A percentile compares a stretch with the other conserved stretches of the same genome.
phyloP scores from a whole-genome alignment of 106 monocot genomes.

The Allium fistulosum region DNA sequence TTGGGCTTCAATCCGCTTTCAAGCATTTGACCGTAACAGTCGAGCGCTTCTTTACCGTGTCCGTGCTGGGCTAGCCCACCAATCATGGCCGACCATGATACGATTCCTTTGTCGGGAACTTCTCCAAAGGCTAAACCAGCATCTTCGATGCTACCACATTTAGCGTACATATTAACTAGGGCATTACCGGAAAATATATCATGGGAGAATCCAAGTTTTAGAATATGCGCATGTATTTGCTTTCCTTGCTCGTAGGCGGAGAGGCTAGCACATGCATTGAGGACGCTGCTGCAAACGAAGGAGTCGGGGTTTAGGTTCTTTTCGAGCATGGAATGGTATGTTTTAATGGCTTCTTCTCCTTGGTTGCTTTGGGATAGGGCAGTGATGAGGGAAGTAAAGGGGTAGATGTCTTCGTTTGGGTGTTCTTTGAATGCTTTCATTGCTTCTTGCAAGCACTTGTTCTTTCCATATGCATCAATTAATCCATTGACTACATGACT shows the following conservation, averaged over 20 bases:
- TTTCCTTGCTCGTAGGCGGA: slow-evolving; percentile 86
- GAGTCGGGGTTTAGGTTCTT: slow-evolving; percentile 53
- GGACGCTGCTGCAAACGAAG: slow-evolving; percentile 68
- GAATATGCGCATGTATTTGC: slow-evolving; percentile 54
- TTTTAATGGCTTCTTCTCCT: slow-evolving; percentile 75
- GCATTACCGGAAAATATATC: slow-evolving; percentile 76
- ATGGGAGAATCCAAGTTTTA: slow-evolving; percentile 45
- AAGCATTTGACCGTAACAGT: slow-evolving; percentile 60
- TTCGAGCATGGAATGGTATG: slow-evolving; percentile 45
- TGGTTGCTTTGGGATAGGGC: slow-evolving; percentile 50
- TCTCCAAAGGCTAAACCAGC: slow-evolving; percentile 48
- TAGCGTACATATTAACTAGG: slow-evolving; percentile 90
- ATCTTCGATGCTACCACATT: slow-evolving; percentile 81
- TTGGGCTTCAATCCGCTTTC: slow-evolving; percentile 58
- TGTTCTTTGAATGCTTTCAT: slow-evolving; percentile 42
- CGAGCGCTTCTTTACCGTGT: slow-evolving; percentile 63
- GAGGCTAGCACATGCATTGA: slow-evolving; percentile 78
- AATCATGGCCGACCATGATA: slow-evolving; percentile 98
- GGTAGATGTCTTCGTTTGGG: slow-evolving; percentile 43
- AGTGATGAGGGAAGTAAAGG: slow-evolving; percentile 80
- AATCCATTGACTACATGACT: slow-evolving; percentile 75
- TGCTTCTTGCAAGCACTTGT: slow-evolving; percentile 39
- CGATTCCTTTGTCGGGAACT: slow-evolving; percentile 46
- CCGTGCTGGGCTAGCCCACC: slow-evolving; percentile 88
- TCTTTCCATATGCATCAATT: slow-evolving; percentile 84